phyloP scores from a whole-genome alignment of 208 protist genomes.

The Trypanosoma cruzi region DNA sequence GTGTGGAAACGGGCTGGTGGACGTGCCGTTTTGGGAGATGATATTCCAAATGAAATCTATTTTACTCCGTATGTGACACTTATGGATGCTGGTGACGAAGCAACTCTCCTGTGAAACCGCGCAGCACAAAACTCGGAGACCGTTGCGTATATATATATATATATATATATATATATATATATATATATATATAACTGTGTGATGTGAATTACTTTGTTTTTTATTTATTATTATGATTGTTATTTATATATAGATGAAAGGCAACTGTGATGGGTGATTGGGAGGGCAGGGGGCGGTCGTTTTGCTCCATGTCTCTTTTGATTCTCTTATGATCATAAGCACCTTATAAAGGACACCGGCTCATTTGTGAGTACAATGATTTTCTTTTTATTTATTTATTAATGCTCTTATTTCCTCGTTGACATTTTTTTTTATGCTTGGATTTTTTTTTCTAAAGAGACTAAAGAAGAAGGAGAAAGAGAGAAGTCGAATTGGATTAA shows the following conservation, averaged over 20 bases:
- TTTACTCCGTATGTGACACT: constrained; percentile 71
- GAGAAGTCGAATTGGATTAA: background rate
- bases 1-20: constrained; percentile 38
- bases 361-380: background rate
- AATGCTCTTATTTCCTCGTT: no score
- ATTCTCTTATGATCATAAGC: background rate
- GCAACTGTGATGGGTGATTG: no score
- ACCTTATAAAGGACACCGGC: background rate
- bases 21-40: constrained; percentile 25
- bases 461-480: background rate
- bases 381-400: constrained; percentile 14
- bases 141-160: no score
- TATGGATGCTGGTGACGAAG: constrained; percentile 54
- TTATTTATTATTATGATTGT: background rate
- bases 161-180: no score
- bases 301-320: no score
- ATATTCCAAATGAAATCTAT: constrained; percentile 11
- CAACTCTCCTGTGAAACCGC: constrained; percentile 20
- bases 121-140: background rate
- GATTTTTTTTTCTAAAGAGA: background rate
- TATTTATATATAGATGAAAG: background rate
- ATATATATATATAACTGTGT: constrained; percentile 1
- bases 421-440: constrained; percentile 1
- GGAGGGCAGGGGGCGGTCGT: no score
- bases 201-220: background rate